Percentiles rank a stretch among this genome's conserved stretches.
Conservation (phyloP, 768 basidiomycete species). For the Amanita rimosa region DNA sequence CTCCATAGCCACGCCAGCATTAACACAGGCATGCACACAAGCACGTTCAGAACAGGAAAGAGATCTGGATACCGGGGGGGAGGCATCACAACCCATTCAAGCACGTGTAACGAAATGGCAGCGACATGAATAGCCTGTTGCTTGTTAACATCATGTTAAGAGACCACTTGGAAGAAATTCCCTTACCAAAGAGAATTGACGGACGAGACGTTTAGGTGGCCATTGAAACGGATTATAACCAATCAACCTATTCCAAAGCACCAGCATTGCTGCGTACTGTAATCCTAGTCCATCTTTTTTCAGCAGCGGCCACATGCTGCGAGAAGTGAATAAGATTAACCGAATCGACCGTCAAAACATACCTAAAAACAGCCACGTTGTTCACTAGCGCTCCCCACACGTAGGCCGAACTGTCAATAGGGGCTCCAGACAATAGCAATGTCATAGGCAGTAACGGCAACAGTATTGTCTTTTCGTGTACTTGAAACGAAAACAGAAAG, state of each 20-base stretch:
- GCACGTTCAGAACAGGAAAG: slow-evolving; percentile 76
- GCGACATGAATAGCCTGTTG: slow-evolving; percentile 42
- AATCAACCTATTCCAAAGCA: slow-evolving; percentile 76
- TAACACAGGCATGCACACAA: slow-evolving; percentile 74
- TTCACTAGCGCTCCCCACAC: slow-evolving; percentile 67
- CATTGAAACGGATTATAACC: slow-evolving; percentile 61
- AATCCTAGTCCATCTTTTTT: slow-evolving; percentile 66
- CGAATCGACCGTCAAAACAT: slow-evolving; percentile 11
- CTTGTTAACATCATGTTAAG: slow-evolving; percentile 16
- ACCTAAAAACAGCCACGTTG: slow-evolving; percentile 88
- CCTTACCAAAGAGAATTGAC: slow-evolving; percentile 42
- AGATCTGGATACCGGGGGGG: slow-evolving; percentile 78
- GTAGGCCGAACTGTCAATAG: slow-evolving; percentile 46
- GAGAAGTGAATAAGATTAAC: background rate
- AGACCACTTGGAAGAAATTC: slow-evolving; percentile 2
- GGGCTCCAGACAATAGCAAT: slow-evolving; percentile 51
- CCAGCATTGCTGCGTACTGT: slow-evolving; percentile 56
- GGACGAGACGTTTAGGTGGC: slow-evolving; percentile 35
- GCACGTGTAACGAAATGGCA: slow-evolving; percentile 44
- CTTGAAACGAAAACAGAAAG: slow-evolving; percentile 95
- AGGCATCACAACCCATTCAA: slow-evolving; percentile 51
- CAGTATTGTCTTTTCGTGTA: slow-evolving; percentile 90
- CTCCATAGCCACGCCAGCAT: slow-evolving; percentile 83
- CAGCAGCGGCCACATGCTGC: slow-evolving; percentile 91
- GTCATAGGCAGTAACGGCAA: slow-evolving; percentile 80